Evolutionary conservation across 768 basidiomycete species (phyloP).

Genomic region (Cyathus striatus): DNA sequence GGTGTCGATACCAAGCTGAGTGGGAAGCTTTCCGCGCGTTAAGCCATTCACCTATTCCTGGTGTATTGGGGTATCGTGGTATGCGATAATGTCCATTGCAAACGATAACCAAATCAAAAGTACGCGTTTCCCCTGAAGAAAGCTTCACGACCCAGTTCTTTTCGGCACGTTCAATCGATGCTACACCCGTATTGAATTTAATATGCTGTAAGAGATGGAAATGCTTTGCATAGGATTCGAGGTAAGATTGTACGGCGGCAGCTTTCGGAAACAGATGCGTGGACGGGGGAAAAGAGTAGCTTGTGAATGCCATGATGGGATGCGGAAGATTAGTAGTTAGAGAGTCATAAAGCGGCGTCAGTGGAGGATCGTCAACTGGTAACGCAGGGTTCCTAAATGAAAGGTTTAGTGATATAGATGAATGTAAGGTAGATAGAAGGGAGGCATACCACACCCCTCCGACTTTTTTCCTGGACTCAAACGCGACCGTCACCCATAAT

Average conservation of each 20-base stretch:
- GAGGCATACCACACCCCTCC: constrained; percentile 73
- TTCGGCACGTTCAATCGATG: constrained; percentile 32
- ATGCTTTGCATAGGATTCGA: constrained; percentile 57
- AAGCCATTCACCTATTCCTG: constrained; percentile 61
- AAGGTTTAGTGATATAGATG: constrained; percentile 20
- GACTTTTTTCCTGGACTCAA: constrained; percentile 58
- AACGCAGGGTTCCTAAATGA: constrained; percentile 36
- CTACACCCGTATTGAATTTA: constrained; percentile 55
- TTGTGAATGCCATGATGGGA: constrained; percentile 66
- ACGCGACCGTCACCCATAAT: constrained; percentile 58
- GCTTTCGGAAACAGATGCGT: constrained; percentile 70
- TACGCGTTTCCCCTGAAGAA: constrained; percentile 23
- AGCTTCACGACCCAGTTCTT: constrained; percentile 46
- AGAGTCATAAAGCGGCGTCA: constrained; percentile 73
- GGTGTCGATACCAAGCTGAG: constrained; percentile 63
- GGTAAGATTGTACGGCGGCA: constrained; percentile 57
- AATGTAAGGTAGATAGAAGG: neutral
- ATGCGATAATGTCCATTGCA: constrained; percentile 72
- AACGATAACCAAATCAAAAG: constrained; percentile 64
- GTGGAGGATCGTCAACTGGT: constrained; percentile 42
- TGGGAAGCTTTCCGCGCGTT: constrained; percentile 48
- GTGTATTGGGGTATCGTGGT: constrained; percentile 57
- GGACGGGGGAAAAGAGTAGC: constrained; percentile 62
- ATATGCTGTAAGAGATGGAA: constrained; percentile 63
- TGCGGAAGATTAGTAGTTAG: constrained; percentile 82